These are phyloP conservation scores for Ambispora gerdemannii DNA, from an alignment of 192 early-diverging fungal species.

Conservation along the genomic window DNA sequence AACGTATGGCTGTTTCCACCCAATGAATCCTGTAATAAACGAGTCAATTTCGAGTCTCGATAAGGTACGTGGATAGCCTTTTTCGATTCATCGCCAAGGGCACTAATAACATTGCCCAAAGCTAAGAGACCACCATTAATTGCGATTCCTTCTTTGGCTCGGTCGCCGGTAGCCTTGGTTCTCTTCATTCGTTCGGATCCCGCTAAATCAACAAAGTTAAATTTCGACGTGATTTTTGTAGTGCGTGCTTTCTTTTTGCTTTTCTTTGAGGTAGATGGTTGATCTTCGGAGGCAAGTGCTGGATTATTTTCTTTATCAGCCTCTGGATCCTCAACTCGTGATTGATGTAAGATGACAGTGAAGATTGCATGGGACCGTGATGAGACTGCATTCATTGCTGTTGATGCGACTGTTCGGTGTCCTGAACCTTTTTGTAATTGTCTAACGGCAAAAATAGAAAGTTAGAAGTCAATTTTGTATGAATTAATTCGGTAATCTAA, in stretches of 20 bases:
- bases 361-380: slow-evolving; percentile 97
- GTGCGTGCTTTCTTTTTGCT: slow-evolving; percentile 28
- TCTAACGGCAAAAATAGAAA: slow-evolving; percentile 44
- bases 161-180: slow-evolving; percentile 86
- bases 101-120: slow-evolving; percentile 95
- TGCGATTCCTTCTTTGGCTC: slow-evolving; percentile 93
- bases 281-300: slow-evolving; percentile 20
- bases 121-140: slow-evolving; percentile 97
- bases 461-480: neutral
- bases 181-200: slow-evolving; percentile 90
- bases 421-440: slow-evolving; percentile 53
- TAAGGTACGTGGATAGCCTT: slow-evolving; percentile 83
- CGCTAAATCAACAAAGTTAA: slow-evolving; percentile 98
- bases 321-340: slow-evolving; percentile 42
- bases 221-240: slow-evolving; percentile 72
- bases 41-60: slow-evolving; percentile 94
- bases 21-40: slow-evolving; percentile 95
- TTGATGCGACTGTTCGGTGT: slow-evolving; percentile 76
- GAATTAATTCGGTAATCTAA: neutral
- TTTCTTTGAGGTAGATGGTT: slow-evolving; percentile 28
- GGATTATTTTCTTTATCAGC: slow-evolving; percentile 30
- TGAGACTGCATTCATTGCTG: slow-evolving; percentile 92
- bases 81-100: slow-evolving; percentile 76
- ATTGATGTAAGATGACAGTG: slow-evolving; percentile 80
- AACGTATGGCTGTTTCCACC: slow-evolving; percentile 94